These are phyloP conservation scores for Penicillium mononematosum DNA, from an alignment of 495 filamentous ascomycete species.

Conservation along the genomic window DNA sequence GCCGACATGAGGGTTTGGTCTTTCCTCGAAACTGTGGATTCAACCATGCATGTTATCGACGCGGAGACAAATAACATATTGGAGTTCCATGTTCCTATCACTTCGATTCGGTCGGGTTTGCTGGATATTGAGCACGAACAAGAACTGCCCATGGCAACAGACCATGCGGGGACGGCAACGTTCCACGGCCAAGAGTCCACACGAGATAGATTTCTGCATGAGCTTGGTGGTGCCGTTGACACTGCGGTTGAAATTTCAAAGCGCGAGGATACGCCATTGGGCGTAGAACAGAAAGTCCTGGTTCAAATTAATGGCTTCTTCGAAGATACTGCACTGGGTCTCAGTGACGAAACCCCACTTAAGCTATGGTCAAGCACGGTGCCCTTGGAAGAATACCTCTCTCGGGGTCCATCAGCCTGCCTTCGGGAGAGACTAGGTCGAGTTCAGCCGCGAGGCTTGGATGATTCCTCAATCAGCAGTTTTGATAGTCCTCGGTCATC, in stretches of 20 bases:
- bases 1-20: slow-evolving; percentile 67
- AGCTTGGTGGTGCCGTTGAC: slow-evolving; percentile 45
- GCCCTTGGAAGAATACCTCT: slow-evolving; percentile 47
- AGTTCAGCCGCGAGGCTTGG: slow-evolving; percentile 24
- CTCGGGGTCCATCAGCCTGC: slow-evolving; percentile 30
- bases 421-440: slow-evolving; percentile 32
- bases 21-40: slow-evolving; percentile 64
- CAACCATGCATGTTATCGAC: slow-evolving; percentile 49
- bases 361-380: slow-evolving; percentile 56
- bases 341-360: slow-evolving; percentile 43
- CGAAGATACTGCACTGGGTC: slow-evolving; percentile 47
- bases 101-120: slow-evolving; percentile 60
- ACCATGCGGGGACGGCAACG: slow-evolving; percentile 56
- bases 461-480: slow-evolving; percentile 38
- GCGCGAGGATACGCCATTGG: slow-evolving; percentile 41
- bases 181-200: slow-evolving; percentile 56
- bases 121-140: slow-evolving; percentile 55
- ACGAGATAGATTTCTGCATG: slow-evolving; percentile 48
- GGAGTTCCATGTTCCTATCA: slow-evolving; percentile 55
- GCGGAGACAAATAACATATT: slow-evolving; percentile 29
- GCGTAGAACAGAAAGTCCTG: slow-evolving; percentile 51
- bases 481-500: slow-evolving; percentile 36
- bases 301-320: slow-evolving; percentile 64
- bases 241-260: slow-evolving; percentile 42
- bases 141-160: slow-evolving; percentile 55